Evolutionary conservation across 2,329 filamentous ascomycete genomes (phyloP), one percentile per base, ranked within the genome.

Genomic region (Canariomyces notabilis): DNA sequence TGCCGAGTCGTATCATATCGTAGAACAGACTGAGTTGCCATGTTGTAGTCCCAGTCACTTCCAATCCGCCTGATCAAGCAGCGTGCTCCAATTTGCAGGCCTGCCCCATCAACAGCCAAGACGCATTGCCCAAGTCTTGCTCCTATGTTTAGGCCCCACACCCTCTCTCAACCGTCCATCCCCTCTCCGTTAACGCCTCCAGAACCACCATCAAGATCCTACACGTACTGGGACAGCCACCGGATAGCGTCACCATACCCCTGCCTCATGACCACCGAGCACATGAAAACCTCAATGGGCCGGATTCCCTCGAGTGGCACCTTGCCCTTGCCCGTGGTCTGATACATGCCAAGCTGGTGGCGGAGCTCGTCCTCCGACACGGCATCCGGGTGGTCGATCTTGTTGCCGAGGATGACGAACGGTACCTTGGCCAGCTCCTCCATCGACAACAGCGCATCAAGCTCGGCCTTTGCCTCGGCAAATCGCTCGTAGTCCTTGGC

Each of bases 281-380:
- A 97, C 93, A 98, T 95, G 72, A 97, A 97, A 54, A 97, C 81
- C 78, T 98, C 93, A 63, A 98, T 91, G 19, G 90, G 89, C 60
- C 90, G 79, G 69, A 95, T 95, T 26, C 89, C 89, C 75, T 95
- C 90, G 57, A 67, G 76, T 54, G 85, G 87, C 53, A 94, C 84
- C 78, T 94, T 95, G 70, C 89, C 89, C 80, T 96, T 95, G 61
- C 90, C 90, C 51, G 89, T 95, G 46, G 90, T 95, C 72, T 97
- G 91, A 73, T 94, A 97, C 62, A 98, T 72, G 53, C 93, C 93
- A 49, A 98, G 77, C 67, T 90, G 86, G 66, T 91, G 85, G 68
- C 93, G 82, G 64, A 97, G 79, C 74, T 96, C 89, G 61, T 97
- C 91, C 77, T 98, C 93, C 56, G 86, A 91, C 44, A 97, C 84